These are phyloP conservation scores for Solanum rostratum DNA, from an alignment of 257 asterid genomes.

Conservation along the genomic window DNA sequence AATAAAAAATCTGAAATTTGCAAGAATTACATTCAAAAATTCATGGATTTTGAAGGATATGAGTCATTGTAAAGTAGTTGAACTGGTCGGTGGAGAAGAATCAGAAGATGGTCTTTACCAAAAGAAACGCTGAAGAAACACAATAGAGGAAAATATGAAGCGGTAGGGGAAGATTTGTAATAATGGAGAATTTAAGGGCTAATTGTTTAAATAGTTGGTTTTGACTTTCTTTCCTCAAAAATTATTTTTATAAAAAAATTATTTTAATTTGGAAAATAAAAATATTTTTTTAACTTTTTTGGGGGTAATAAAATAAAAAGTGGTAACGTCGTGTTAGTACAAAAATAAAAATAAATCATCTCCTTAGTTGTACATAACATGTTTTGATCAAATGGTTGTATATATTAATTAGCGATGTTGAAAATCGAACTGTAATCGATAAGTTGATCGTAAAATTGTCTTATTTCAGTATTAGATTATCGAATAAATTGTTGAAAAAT, in stretches of 20 bases:
- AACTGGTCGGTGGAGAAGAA: constrained; percentile 6
- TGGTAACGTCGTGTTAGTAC: neutral
- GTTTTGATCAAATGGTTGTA: neutral
- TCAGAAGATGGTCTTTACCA: neutral
- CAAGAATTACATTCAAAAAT: neutral
- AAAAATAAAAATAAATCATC: neutral
- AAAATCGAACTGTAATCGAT: no score
- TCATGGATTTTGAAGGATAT: constrained; percentile 29
- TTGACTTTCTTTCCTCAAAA: neutral
- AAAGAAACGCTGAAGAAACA: neutral
- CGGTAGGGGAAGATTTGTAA: neutral
- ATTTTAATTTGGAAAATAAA: neutral
- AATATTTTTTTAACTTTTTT: neutral
- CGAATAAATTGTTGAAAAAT: no score
- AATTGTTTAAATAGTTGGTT: neutral
- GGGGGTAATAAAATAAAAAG: neutral
- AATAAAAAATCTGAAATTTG: neutral
- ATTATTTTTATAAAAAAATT: no score
- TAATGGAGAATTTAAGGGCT: neutral
- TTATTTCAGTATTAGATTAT: no score
- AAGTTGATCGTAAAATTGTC: no score
- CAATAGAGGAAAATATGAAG: neutral
- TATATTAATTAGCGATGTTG: no score
- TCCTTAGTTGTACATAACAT: neutral
- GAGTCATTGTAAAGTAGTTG: constrained; percentile 35